Percentiles rank a stretch among this genome's conserved stretches.
Conservation (phyloP, 2,329 filamentous ascomycete genomes). For the Allantophomopsis cytisporea region DNA sequence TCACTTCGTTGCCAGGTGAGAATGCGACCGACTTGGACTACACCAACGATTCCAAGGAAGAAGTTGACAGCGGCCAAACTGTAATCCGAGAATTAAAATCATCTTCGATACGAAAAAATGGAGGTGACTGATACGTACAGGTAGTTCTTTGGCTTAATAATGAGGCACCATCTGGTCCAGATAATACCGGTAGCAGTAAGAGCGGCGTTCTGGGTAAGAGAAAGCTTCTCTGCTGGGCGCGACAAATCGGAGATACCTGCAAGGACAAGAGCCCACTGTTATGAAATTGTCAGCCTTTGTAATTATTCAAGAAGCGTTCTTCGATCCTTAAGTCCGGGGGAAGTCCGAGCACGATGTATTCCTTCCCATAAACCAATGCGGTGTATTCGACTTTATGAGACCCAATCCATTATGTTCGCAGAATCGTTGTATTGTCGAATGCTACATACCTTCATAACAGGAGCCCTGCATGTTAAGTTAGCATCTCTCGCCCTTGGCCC, state of each 20-base stretch:
- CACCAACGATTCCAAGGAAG: constrained; percentile 82
- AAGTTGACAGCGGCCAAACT: constrained; percentile 94
- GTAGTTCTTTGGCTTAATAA: constrained; percentile 88
- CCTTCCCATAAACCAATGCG: too few species aligned
- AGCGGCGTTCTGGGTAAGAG: constrained; percentile 81
- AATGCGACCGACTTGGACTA: constrained; percentile 73
- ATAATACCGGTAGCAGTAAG: constrained; percentile 85
- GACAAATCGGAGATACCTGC: constrained; percentile 85
- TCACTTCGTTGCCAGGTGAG: constrained; percentile 46
- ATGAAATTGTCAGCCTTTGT: neutral
- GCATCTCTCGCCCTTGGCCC: constrained; percentile 1
- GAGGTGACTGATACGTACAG: constrained; percentile 43
- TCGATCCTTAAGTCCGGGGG: too few species aligned
- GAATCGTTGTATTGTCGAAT: too few species aligned
- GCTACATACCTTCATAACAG: constrained; percentile 65
- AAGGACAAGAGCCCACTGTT: constrained; percentile 79
- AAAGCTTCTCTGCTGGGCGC: constrained; percentile 85
- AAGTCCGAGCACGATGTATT: too few species aligned
- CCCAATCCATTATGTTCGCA: too few species aligned
- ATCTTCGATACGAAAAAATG: constrained; percentile 1
- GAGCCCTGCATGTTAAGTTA: constrained; percentile 47
- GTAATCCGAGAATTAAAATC: neutral
- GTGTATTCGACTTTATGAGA: too few species aligned
- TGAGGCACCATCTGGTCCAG: constrained; percentile 98
- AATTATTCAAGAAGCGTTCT: too few species aligned